phyloP scores from a whole-genome alignment of 305 asterid species.

The Fraxinus albicans region DNA sequence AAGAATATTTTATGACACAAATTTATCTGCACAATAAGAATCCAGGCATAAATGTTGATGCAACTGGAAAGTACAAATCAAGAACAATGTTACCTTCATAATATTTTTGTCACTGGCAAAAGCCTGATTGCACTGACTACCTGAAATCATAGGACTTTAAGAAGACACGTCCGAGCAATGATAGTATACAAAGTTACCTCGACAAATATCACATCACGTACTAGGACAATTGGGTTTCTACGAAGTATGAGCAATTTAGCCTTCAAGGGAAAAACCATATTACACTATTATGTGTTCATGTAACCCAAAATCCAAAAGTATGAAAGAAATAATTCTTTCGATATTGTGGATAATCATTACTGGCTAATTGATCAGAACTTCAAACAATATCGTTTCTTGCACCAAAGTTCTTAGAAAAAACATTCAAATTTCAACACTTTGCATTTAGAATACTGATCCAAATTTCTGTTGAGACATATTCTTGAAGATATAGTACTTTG shows the following conservation, averaged over 20 bases:
- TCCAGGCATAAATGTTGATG: constrained; percentile 9
- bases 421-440: not conserved
- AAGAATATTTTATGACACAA: not conserved
- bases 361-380: not conserved
- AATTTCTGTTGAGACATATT: not conserved
- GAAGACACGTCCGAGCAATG: constrained; percentile 21
- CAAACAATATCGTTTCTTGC: not conserved
- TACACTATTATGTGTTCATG: not conserved
- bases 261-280: not conserved
- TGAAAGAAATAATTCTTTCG: not conserved
- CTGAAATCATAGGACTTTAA: constrained; percentile 47
- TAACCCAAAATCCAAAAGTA: not conserved
- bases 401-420: not conserved
- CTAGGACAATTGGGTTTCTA: not conserved
- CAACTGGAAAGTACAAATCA: constrained; percentile 13
- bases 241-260: not conserved
- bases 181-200: not conserved
- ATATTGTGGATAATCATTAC: not conserved
- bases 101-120: constrained; percentile 36
- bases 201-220: not conserved
- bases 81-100: constrained; percentile 50
- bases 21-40: not conserved
- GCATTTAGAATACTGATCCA: not conserved
- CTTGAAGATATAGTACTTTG: not conserved
- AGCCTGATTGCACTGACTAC: constrained; percentile 45